Evolutionary conservation across 306 rosid genomes (phyloP), one percentile per base, ranked within the genome.

Genomic region (Begonia loranthoides): DNA sequence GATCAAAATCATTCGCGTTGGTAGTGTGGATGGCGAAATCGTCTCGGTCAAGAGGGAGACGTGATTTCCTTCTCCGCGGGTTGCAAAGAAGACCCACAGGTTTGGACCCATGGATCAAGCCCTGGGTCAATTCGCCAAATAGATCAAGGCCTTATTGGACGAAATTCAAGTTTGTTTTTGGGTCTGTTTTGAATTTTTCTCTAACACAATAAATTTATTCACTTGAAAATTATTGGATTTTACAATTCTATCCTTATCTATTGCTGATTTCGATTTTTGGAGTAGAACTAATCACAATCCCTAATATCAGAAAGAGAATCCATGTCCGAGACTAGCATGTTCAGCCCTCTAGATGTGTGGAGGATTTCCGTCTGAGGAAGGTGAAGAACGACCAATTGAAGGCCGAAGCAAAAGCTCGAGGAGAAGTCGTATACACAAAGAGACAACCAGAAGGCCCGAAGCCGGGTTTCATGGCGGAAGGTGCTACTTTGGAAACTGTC

Each of bases 281-380:
- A 12, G 8, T 3, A 5, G 2, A 16, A 0, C 33, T 3, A 55
- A 16, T 56, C 13, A 15, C 3, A 41, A 4, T 53, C 13, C 49
- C 15, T 43, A 2, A 54, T 12, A 71, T 90, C 15, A 70, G 76
- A 21, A 90, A 90, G 85, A 74, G 97, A 53, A 85, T 90, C 54
- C 97, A 90, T 45, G 97, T 90, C 0, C 87, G 97, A 8, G 66
- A 85, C 1, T 95, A 90, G 87, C 97, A 90, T 19, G 97, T 85
- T 16, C 75, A 58, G 69, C 94, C 95, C 0, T 90, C 97, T 0
- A 63, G 95, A 58, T 90, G 99, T 64, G 67, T 79, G 0, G 99
- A 90, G 17, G 99, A 90, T 34, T 76, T 90, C 59, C 73, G 83
- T 2, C 13, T 72, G 41, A 72, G 99, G 73, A 86, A 82, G 73